Base-by-base conservation (phyloP, 1,284 basidiomycete species). In the Quambalaria eucalypti region DNA sequence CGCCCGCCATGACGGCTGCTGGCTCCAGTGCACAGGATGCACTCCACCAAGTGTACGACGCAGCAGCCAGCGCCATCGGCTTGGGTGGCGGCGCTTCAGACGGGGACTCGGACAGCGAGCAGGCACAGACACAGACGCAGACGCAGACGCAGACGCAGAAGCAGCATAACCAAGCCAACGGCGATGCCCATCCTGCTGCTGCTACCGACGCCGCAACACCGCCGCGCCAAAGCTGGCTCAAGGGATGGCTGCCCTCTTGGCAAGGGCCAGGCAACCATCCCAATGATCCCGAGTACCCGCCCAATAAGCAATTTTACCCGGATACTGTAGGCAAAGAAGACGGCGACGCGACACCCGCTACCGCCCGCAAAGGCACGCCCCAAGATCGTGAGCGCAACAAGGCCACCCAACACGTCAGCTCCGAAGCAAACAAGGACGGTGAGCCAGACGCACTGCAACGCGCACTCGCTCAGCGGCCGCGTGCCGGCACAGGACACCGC, bases 1-100 rank as follows among this genome's bases (percentile, higher is more conserved):
- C 36, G 36, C 10, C 19, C 33, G 29, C 39, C 6, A 55, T 55
- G 53, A 55, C 53, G 12, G 48, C 53, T 7, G 53, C 53, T 16
- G 53, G 53, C 29, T 26, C 53, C 14, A 38, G 29, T 33, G 51
- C 50, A 4, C n/a, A 10, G 16, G 53, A 55, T 28, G 50, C 53
- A n/a, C 28, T 52, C 8, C 44, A 50, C 23, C 38, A 42, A 14
- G 28, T 46, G 21, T 52, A 33, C 51, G 53, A 55, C 40, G 52
- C 55, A 19, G 30, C 53, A 4, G 16, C 50, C 10, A 10, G 28
- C 26, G 8, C 25, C 19, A 14, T 55, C 19, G 53, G 53, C 36
- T n/a, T 39, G 36, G 36, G 36, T n/a, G 36, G 36, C 36, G 36
- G 21, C 36, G 12, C 28, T 19, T 21, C 8, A 54, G 31, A 16